Percentiles rank a stretch among this genome's conserved stretches.
phyloP scores from a whole-genome alignment of 805 yeast genomes.

The Nakazawaea laoshanensis region DNA sequence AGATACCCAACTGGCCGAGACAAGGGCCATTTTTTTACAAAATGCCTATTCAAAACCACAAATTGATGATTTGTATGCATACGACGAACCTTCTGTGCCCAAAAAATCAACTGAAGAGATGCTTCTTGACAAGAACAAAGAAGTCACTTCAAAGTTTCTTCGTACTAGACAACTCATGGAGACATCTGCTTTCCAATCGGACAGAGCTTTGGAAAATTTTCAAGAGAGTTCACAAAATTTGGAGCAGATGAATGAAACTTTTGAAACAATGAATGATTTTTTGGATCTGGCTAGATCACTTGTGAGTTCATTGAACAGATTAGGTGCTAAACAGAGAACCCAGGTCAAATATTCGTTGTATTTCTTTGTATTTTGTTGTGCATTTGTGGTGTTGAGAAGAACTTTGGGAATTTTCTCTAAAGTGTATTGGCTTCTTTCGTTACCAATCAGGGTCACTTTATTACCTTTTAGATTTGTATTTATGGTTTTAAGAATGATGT shows the following conservation, averaged over 20 bases:
- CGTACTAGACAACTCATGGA: conserved; percentile 39
- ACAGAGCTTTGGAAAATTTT: conserved; percentile 37
- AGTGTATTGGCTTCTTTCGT: conserved; percentile 8
- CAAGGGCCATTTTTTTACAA: conserved; percentile 10
- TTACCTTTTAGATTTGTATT: conserved; percentile 7
- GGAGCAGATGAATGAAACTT: conserved; percentile 29
- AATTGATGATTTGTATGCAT: conserved; percentile 18
- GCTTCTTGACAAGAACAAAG: conserved; percentile 34
- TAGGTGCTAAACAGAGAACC: conserved; percentile 36
- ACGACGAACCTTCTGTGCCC: conserved; percentile 14
- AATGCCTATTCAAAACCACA: conserved; percentile 7
- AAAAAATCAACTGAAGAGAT: conserved; percentile 28
- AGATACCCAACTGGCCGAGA: conserved; percentile 5
- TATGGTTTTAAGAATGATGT: neutral
- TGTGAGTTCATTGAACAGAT: conserved; percentile 42
- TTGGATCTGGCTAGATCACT: conserved; percentile 33
- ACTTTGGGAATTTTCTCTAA: conserved; percentile 3
- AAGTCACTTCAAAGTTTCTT: conserved; percentile 38
- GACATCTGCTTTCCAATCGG: conserved; percentile 42
- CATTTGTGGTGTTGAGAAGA: conserved; percentile 7
- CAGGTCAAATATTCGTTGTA: conserved; percentile 10
- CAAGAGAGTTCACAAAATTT: conserved; percentile 38
- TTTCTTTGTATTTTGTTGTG: conserved; percentile 8
- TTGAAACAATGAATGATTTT: conserved; percentile 31
- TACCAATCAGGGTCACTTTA: conserved; percentile 6